Conservation (phyloP, 108 stramenopile species). For the Parietichytrium sp. region DNA sequence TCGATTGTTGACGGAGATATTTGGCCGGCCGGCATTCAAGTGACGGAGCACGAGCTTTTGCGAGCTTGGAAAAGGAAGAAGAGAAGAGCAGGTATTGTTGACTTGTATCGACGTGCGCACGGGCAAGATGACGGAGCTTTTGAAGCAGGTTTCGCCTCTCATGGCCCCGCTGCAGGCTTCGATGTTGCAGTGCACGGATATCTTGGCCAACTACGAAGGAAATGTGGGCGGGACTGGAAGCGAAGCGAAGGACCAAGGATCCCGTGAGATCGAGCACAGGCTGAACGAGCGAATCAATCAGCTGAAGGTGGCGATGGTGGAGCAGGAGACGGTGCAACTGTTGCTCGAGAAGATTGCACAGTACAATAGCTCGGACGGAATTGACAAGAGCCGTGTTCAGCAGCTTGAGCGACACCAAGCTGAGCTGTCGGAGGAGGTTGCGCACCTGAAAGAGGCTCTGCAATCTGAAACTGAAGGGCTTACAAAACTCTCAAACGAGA, state of each 20-base stretch:
- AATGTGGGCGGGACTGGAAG: background rate
- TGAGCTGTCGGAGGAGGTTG: background rate
- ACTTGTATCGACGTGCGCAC: too few relatives aligned
- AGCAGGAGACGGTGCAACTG: slow-evolving; percentile 25
- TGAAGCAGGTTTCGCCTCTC: background rate
- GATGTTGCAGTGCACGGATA: background rate
- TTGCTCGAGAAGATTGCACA: background rate
- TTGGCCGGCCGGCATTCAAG: too few relatives aligned
- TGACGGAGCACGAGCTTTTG: too few relatives aligned
- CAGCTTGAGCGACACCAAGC: background rate
- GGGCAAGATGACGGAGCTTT: background rate
- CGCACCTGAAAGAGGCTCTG: background rate
- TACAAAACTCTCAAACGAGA: background rate
- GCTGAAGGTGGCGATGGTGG: background rate
- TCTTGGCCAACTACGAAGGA: slow-evolving; percentile 1
- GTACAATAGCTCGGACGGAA: background rate
- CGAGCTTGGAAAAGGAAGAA: too few relatives aligned
- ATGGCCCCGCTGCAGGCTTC: background rate
- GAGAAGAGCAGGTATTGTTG: too few relatives aligned
- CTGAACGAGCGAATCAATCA: background rate
- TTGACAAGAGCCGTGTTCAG: background rate
- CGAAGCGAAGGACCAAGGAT: background rate
- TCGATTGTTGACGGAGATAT: too few relatives aligned
- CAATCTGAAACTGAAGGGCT: background rate
- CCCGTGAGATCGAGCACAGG: background rate